Evolutionary conservation across 2,329 filamentous ascomycete species (phyloP).

Genomic region (Botrytis squamosa): DNA sequence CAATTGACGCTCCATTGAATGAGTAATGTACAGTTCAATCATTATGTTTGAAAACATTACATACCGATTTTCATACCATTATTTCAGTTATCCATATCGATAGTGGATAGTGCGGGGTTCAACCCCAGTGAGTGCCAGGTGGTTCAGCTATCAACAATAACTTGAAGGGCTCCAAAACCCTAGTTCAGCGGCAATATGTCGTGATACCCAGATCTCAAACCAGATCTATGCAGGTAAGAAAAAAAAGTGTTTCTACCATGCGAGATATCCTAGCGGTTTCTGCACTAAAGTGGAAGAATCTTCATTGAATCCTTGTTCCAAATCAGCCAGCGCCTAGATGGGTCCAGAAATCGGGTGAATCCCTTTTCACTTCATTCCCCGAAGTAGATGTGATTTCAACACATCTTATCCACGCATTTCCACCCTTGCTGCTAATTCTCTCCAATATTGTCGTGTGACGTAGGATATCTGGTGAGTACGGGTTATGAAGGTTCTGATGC

Average conservation of each 20-base stretch:
- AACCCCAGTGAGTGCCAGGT: not conserved
- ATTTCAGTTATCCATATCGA: not conserved
- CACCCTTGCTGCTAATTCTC: not conserved
- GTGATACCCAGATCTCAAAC: conserved; percentile 12
- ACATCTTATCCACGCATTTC: not conserved
- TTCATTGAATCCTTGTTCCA: not conserved
- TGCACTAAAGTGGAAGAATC: not conserved
- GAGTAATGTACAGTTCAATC: not conserved
- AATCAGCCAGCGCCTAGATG: conserved; percentile 11
- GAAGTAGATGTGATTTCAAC: not conserved
- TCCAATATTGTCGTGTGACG: conserved; percentile 1
- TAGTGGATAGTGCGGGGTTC: conserved; percentile 1
- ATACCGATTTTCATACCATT: not conserved
- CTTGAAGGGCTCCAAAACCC: not conserved
- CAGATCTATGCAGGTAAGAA: conserved; percentile 1
- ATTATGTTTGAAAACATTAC: not conserved
- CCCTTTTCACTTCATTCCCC: not conserved
- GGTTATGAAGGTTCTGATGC: not conserved
- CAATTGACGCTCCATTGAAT: not conserved
- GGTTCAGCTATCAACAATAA: not conserved
- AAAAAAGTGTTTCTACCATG: not conserved
- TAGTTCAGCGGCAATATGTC: conserved; percentile 10
- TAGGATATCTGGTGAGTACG: not conserved
- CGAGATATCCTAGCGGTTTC: not conserved
- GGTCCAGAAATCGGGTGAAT: conserved; percentile 9